A percentile compares a stretch with the other conserved stretches of the same genome.
Conservation (phyloP, 192 early-diverging fungal species). For the Backusella luteola region DNA sequence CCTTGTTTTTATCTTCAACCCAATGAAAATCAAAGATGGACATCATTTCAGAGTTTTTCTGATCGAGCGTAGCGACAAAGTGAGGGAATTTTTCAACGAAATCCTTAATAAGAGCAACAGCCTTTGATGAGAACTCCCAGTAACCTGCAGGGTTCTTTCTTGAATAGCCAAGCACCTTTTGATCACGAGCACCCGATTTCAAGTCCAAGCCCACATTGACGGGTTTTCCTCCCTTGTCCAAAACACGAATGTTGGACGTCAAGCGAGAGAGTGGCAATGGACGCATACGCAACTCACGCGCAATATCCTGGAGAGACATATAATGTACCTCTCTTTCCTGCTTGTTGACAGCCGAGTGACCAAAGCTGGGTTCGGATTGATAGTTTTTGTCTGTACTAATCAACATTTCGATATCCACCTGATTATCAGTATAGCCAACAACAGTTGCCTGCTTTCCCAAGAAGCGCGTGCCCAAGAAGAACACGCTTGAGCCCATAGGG, state of each 20-base stretch:
- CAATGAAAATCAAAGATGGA: conserved; percentile 30
- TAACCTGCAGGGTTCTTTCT: conserved; percentile 62
- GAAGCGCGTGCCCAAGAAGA: conserved; percentile 73
- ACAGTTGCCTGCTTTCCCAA: conserved; percentile 79
- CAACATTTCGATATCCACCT: conserved; percentile 42
- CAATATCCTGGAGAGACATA: conserved; percentile 60
- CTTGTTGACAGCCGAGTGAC: conserved; percentile 41
- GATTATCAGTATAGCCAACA: conserved; percentile 46
- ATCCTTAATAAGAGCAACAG: conserved; percentile 66
- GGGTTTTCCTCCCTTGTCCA: conserved; percentile 52
- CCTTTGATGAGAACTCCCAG: conserved; percentile 88
- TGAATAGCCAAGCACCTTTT: conserved; percentile 89
- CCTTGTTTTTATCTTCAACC: conserved; percentile 33
- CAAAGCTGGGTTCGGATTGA: conserved; percentile 46
- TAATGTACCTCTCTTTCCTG: conserved; percentile 27
- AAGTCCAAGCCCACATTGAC: conserved; percentile 84
- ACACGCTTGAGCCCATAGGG: conserved; percentile 66
- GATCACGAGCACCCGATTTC: conserved; percentile 85
- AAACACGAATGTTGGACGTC: conserved; percentile 78
- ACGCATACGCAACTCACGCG: conserved; percentile 63
- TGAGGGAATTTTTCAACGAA: conserved; percentile 65
- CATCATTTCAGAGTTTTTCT: conserved; percentile 1
- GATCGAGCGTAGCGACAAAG: conserved; percentile 33
- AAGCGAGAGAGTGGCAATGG: conserved; percentile 77
- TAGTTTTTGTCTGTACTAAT: conserved; percentile 34